Evolutionary conservation across 2,329 filamentous ascomycete genomes (phyloP).

Genomic region (Periconia digitata): DNA sequence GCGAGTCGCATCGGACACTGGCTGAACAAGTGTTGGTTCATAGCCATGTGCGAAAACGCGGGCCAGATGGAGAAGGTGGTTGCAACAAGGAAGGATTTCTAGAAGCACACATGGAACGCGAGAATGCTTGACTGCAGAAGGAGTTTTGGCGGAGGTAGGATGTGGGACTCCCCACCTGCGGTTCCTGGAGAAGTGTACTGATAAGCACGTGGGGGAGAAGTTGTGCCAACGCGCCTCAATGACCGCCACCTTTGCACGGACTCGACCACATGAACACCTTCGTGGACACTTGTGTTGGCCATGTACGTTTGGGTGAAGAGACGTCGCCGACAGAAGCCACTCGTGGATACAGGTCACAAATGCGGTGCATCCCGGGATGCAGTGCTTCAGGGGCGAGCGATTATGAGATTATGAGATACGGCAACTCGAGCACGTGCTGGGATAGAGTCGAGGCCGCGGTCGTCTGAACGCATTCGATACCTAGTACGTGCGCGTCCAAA

Average conservation of each 20-base stretch:
- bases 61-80: conserved; percentile 1
- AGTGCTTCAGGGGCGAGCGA: not conserved
- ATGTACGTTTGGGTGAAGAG: too few relatives aligned
- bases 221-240: conserved; percentile 6
- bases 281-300: conserved; percentile 16
- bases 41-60: too few relatives aligned
- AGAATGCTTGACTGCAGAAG: conserved; percentile 1
- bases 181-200: conserved; percentile 24
- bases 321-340: not conserved
- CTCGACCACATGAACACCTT: conserved; percentile 34
- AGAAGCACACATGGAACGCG: not conserved
- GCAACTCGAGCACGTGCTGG: not conserved
- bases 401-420: too few relatives aligned
- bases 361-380: not conserved
- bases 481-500: not conserved
- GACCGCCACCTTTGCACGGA: conserved; percentile 25
- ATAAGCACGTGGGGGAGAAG: conserved; percentile 41
- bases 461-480: too few relatives aligned
- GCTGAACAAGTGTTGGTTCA: too few relatives aligned
- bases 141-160: not conserved
- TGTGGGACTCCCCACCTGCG: conserved; percentile 15
- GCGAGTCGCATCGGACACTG: not conserved
- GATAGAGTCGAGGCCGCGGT: not conserved
- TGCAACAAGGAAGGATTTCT: not conserved
- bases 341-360: not conserved